Evolutionary conservation across 371 early-diverging fungal genomes (phyloP).

Genomic region (Globomyces sp.): DNA sequence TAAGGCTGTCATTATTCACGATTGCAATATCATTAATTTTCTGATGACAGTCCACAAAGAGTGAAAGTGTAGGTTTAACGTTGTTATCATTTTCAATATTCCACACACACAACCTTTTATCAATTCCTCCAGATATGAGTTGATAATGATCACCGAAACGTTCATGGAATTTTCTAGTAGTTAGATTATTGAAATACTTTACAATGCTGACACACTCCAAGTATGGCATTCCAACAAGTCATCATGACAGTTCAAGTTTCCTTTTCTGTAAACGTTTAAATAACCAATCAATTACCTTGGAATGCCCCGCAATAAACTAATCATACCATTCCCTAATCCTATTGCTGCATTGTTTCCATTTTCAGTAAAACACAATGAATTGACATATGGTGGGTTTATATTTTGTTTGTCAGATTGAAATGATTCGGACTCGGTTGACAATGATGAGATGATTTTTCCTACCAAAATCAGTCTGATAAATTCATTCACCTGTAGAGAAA

Average conservation of each 20-base stretch:
- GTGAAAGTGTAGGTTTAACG: no score
- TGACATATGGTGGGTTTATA: slow-evolving; percentile 1
- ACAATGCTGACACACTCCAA: slow-evolving; percentile 5
- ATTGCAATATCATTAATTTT: no score
- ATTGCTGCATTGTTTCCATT: neutral
- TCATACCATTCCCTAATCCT: slow-evolving; percentile 1
- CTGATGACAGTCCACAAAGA: no score
- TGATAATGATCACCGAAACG: no score
- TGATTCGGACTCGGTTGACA: neutral
- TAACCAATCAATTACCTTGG: neutral
- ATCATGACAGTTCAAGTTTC: neutral
- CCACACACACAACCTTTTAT: no score
- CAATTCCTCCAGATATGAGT: no score
- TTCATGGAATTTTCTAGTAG: no score
- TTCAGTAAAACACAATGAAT: neutral
- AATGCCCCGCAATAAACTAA: neutral
- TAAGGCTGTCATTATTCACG: no score
- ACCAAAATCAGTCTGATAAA: no score
- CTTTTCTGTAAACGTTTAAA: neutral
- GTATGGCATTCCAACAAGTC: neutral
- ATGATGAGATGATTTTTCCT: neutral
- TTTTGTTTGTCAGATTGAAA: neutral
- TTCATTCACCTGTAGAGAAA: neutral
- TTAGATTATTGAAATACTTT: no score
- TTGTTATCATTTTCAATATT: no score